Evolutionary conservation across 306 rosid genomes (phyloP), one percentile per base, ranked within the genome.

Genomic region (Senna tora): DNA sequence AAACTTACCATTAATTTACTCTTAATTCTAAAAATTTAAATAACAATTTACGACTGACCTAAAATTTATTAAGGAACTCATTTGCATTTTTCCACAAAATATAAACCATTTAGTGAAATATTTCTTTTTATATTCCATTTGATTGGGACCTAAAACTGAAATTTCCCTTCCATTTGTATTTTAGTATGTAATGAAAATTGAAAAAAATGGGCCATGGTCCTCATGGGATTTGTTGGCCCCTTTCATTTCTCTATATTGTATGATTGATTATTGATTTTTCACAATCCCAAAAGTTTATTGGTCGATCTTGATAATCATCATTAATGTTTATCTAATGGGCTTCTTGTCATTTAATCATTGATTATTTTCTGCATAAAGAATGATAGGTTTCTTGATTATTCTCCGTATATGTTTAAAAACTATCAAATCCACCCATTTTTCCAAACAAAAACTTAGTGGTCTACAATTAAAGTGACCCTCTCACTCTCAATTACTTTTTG

Each of bases 401-500:
- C 19, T 72, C 12, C 19, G 33, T 14, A 77, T 20, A 11, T 30
- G 39, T 14, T 43, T 12, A 15, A 20, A 28, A 16, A 13, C 49
- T 28, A 12, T 61, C 25, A 43, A 39, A n/a, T n/a, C 50, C 11
- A 20, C 7, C 20, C 8, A 11, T 28, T 41, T 36, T 17, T 56
- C 11, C 19, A 58, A 72, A 57, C 52, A 7, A 20, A 13, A 54
- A 28, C 12, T 50, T 65, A 7, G 58, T 56, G 79, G 39, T 45
- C 58, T 60, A 75, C 46, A 36, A 59, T 79, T 59, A 34, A 79
- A 79, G 79, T 20, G 13, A 49, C 19, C 19, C 2, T 46, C 69
- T 46, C 45, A 6, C 28, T 50, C 20, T 67, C 63, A 16, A 15
- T 66, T 5, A 41, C 76, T 67, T 65, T 78, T 49, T 72, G 70